Conservation (phyloP, 2,329 filamentous ascomycete species). For the Aspergillus intermedius region DNA sequence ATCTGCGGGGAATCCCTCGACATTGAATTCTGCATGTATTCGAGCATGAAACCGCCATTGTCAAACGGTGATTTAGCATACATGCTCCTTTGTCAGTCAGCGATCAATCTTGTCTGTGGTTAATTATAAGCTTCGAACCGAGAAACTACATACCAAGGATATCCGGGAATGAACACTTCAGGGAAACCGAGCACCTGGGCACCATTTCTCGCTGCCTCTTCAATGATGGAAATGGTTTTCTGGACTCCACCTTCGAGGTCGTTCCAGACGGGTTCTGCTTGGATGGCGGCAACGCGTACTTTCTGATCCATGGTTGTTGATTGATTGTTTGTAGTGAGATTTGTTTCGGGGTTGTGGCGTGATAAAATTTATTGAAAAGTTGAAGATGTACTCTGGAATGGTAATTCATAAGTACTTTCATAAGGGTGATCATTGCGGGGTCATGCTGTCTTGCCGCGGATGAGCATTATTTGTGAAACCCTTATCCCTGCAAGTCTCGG, state of each 20-base stretch:
- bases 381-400: too few relatives aligned
- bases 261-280: conserved; percentile 42
- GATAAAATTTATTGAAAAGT: not conserved
- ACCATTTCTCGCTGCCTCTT: conserved; percentile 41
- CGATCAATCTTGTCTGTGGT: not conserved
- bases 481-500: too few relatives aligned
- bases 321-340: too few relatives aligned
- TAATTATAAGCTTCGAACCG: not conserved
- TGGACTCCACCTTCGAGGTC: conserved; percentile 43
- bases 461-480: too few relatives aligned
- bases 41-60: not conserved
- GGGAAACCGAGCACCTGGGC: conserved; percentile 47
- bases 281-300: conserved; percentile 37
- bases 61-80: not conserved
- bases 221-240: conserved; percentile 44
- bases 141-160: conserved; percentile 34
- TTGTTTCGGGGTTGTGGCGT: not conserved
- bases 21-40: conserved; percentile 4
- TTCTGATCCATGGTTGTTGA: not conserved
- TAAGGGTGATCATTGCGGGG: not conserved
- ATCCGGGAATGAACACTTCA: conserved; percentile 36
- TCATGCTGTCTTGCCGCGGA: too few relatives aligned
- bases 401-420: not conserved
- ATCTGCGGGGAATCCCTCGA: conserved; percentile 24
- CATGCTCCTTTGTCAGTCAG: conserved; percentile 1